phyloP scores from a whole-genome alignment of 2,329 filamentous ascomycete species.

The Iodosphaeria phyllophila region DNA sequence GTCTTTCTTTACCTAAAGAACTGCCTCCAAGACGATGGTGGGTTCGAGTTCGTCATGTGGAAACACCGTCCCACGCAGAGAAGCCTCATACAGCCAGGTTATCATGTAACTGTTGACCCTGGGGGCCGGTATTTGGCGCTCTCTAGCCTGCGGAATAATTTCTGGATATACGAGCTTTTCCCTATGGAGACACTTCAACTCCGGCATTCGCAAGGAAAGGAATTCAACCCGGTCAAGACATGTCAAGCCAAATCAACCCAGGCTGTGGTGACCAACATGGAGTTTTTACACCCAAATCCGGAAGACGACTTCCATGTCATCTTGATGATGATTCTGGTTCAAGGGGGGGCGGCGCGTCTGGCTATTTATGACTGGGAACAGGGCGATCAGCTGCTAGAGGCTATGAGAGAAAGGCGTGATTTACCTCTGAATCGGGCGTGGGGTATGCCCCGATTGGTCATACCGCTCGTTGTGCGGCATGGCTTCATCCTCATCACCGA shows the following conservation, averaged over 20 bases:
- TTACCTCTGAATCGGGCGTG: conserved; percentile 29
- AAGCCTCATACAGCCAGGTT: conserved; percentile 39
- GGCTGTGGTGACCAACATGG: conserved; percentile 68
- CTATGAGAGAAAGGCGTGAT: conserved; percentile 26
- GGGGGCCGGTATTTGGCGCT: conserved; percentile 51
- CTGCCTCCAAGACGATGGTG: conserved; percentile 21
- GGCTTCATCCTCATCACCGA: conserved; percentile 53
- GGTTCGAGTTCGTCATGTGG: conserved; percentile 40
- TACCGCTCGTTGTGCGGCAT: conserved; percentile 52
- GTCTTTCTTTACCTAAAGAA: conserved; percentile 55
- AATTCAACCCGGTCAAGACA: conserved; percentile 38
- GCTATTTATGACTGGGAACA: conserved; percentile 42
- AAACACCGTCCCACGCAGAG: conserved; percentile 38
- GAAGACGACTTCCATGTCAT: conserved; percentile 54
- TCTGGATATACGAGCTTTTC: conserved; percentile 55
- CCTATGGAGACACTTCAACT: conserved; percentile 28
- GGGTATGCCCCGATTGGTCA: conserved; percentile 47
- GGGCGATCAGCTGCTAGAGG: conserved; percentile 24
- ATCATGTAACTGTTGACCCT: conserved; percentile 59
- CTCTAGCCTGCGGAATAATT: conserved; percentile 48
- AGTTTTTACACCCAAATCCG: conserved; percentile 58
- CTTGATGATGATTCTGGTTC: conserved; percentile 46
- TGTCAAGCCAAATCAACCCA: conserved; percentile 28
- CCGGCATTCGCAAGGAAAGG: conserved; percentile 25
- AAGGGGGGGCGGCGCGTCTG: conserved; percentile 29